phyloP scores from a whole-genome alignment of 495 filamentous ascomycete genomes.

The Xylaria intraflava region DNA sequence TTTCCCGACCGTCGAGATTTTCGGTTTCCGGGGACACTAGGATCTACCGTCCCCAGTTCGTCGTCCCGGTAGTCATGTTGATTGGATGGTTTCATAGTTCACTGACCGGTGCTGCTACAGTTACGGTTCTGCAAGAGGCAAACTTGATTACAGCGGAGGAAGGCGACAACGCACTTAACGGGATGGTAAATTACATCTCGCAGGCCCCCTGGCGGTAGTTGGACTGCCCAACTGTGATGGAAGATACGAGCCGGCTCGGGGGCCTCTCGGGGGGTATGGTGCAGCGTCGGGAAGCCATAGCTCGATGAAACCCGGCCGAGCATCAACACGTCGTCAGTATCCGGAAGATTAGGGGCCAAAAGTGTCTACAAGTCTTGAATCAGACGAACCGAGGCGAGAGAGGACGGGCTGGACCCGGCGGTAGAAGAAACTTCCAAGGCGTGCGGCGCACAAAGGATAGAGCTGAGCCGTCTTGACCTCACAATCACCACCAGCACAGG shows the following conservation, averaged over 20 bases:
- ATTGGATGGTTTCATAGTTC: not conserved
- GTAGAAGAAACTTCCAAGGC: not conserved
- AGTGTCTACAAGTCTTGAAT: conserved; percentile 1
- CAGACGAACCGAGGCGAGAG: not conserved
- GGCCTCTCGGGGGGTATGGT: not conserved
- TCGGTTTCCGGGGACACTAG: not conserved
- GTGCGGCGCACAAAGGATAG: conserved; percentile 1
- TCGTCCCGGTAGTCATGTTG: not conserved
- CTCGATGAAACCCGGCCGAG: not conserved
- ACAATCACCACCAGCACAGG: not conserved
- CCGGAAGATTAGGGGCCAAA: not conserved
- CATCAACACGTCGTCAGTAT: not conserved
- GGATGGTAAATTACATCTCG: conserved; percentile 28
- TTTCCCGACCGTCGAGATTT: not conserved
- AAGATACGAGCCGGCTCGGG: not conserved
- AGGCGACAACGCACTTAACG: conserved; percentile 25
- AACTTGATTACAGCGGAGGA: conserved; percentile 26
- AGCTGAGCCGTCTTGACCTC: not conserved
- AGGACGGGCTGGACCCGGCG: not conserved
- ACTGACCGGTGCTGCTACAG: conserved; percentile 2
- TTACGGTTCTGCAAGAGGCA: conserved; percentile 27
- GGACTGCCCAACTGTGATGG: not conserved
- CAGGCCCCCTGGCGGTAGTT: conserved; percentile 25
- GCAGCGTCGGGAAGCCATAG: not conserved
- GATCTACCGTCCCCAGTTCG: not conserved